Conservation (phyloP, 2,329 filamentous ascomycete species). For the Arthrobotrys entomopaga region DNA sequence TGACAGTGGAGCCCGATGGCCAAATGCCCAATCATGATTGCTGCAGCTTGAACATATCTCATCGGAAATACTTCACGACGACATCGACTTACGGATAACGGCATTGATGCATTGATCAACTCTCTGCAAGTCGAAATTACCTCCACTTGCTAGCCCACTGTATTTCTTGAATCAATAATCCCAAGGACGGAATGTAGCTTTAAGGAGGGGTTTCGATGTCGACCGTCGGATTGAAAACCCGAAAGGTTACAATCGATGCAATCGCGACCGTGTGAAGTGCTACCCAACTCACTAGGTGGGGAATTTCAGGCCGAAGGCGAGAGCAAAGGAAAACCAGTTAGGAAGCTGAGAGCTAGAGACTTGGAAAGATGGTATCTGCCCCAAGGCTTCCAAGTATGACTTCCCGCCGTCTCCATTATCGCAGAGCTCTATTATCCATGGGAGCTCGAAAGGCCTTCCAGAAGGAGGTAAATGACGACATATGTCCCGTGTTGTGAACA, state of each 20-base stretch:
- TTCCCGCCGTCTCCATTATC: constrained; percentile 39
- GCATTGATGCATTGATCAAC: too few species aligned
- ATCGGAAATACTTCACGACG: neutral
- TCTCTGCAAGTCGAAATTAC: too few species aligned
- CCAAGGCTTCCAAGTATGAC: constrained; percentile 45
- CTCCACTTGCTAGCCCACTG: neutral
- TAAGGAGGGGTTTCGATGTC: neutral
- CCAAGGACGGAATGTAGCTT: neutral
- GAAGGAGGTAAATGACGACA: constrained; percentile 24
- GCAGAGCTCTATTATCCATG: constrained; percentile 29
- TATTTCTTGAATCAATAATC: neutral
- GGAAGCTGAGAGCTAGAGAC: constrained; percentile 36
- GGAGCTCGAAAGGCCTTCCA: constrained; percentile 44
- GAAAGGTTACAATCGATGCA: constrained; percentile 13
- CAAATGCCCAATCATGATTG: constrained; percentile 2
- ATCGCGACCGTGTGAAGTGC: constrained; percentile 1
- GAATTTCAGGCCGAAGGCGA: too few species aligned
- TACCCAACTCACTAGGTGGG: neutral
- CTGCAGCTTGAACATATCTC: neutral
- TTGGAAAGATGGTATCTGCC: constrained; percentile 36
- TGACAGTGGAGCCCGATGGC: constrained; percentile 1
- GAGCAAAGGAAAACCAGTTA: constrained; percentile 20
- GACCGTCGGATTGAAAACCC: neutral
- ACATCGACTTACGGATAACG: neutral
- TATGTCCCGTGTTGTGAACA: neutral